Evolutionary conservation across 2,329 filamentous ascomycete species (phyloP).

Genomic region (Talaromyces sp.): DNA sequence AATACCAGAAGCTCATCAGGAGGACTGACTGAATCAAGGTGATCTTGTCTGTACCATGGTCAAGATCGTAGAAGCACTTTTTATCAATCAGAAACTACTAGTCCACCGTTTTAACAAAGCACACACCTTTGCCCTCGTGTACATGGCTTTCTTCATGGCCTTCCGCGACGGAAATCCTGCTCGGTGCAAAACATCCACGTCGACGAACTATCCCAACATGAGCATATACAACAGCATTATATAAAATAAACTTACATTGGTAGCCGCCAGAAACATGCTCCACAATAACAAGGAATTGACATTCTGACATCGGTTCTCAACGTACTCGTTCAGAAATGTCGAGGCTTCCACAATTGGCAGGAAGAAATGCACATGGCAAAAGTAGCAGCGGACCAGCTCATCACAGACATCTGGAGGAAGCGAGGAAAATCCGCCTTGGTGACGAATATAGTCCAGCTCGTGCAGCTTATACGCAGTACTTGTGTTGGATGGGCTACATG

Average conservation of each 20-base stretch:
- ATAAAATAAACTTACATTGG: not conserved
- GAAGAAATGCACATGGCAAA: constrained; percentile 1
- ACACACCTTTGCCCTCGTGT: constrained; percentile 77
- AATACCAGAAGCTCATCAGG: constrained; percentile 96
- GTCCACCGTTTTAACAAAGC: not conserved
- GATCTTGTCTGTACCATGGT: constrained; percentile 86
- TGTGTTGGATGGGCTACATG: not conserved
- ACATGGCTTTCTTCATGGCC: constrained; percentile 80
- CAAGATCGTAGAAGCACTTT: constrained; percentile 84
- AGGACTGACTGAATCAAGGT: constrained; percentile 85
- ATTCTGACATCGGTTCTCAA: not conserved
- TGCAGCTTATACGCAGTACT: not conserved
- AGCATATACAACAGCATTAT: not conserved
- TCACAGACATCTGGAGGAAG: not conserved
- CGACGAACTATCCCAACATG: constrained; percentile 63
- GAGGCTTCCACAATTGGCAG: not conserved
- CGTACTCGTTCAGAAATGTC: not conserved
- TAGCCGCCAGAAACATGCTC: constrained; percentile 5
- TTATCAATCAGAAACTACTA: not conserved
- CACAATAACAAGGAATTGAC: not conserved
- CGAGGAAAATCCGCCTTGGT: not conserved
- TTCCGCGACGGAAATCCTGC: constrained; percentile 76
- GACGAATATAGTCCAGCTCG: not conserved
- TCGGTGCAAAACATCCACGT: constrained; percentile 68
- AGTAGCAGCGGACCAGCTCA: not conserved